Conservation (phyloP, 306 rosid species). For the Vigna radiata region DNA sequence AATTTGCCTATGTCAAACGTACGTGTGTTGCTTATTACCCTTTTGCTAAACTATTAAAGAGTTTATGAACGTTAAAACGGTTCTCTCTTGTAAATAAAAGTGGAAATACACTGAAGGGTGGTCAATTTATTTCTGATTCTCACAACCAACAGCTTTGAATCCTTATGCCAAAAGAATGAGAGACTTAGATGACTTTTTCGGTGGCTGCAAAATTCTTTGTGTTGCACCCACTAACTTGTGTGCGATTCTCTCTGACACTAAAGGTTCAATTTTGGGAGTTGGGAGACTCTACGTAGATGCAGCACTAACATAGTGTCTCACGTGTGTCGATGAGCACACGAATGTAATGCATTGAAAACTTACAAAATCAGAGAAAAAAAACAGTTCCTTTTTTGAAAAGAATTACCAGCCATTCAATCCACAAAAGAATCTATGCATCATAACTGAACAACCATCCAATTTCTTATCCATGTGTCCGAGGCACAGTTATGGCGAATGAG, state of each 20-base stretch:
- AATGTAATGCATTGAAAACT: constrained; percentile 17
- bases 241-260: constrained; percentile 60
- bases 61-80: constrained; percentile 51
- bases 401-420: constrained; percentile 2
- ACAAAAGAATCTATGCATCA: neutral
- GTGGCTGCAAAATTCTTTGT: constrained; percentile 57
- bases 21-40: constrained; percentile 52
- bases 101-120: constrained; percentile 36
- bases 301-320: constrained; percentile 7
- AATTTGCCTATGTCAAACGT: constrained; percentile 20
- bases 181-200: constrained; percentile 59
- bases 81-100: constrained; percentile 46
- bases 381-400: constrained; percentile 30
- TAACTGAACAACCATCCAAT: constrained; percentile 3
- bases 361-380: neutral
- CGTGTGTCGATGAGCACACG: constrained; percentile 22
- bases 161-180: constrained; percentile 52
- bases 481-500: constrained; percentile 11
- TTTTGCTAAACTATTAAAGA: constrained; percentile 45
- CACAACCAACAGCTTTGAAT: constrained; percentile 61
- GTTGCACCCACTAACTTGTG: constrained; percentile 70
- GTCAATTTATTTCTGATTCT: constrained; percentile 76
- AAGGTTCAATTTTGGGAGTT: constrained; percentile 26
- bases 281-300: constrained; percentile 21
- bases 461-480: neutral